Evolutionary conservation across 2,329 filamentous ascomycete species (phyloP).

Genomic region (Fusarium sp.): DNA sequence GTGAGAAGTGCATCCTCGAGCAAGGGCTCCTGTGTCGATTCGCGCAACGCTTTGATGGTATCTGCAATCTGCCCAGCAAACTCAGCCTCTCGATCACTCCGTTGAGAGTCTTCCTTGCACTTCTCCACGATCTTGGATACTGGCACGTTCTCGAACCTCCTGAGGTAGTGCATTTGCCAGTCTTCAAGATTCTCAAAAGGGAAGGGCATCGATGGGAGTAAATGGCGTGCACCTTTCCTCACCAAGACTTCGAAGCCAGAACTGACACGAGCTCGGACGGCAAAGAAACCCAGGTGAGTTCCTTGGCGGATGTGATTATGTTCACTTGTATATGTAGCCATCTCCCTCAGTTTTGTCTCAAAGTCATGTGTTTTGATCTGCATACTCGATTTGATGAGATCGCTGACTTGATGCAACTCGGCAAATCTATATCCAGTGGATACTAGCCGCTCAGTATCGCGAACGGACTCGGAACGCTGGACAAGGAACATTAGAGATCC

Average conservation of each 20-base stretch:
- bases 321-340: conserved; percentile 67
- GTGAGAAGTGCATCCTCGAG: conserved; percentile 59
- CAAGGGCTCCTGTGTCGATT: conserved; percentile 54
- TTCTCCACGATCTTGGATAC: conserved; percentile 46
- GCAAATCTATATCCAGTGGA: conserved; percentile 84
- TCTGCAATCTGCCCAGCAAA: conserved; percentile 58
- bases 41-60: conserved; percentile 52
- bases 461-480: conserved; percentile 64
- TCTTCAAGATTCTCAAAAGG: conserved; percentile 61
- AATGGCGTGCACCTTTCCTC: conserved; percentile 62
- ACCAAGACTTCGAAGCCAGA: conserved; percentile 72
- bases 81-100: conserved; percentile 50
- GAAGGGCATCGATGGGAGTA: conserved; percentile 68
- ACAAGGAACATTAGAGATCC: conserved; percentile 86
- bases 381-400: conserved; percentile 75
- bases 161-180: conserved; percentile 64
- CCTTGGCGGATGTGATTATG: conserved; percentile 59
- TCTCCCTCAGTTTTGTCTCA: conserved; percentile 66
- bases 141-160: conserved; percentile 57
- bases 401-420: conserved; percentile 71
- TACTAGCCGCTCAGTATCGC: conserved; percentile 71
- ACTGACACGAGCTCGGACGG: conserved; percentile 61
- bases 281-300: conserved; percentile 68
- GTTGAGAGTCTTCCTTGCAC: conserved; percentile 48
- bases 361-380: conserved; percentile 75